A percentile compares a stretch with the other conserved stretches of the same genome.
Evolutionary conservation across 768 basidiomycete genomes (phyloP).

Genomic region (Hygrophoropsis aurantiaca): DNA sequence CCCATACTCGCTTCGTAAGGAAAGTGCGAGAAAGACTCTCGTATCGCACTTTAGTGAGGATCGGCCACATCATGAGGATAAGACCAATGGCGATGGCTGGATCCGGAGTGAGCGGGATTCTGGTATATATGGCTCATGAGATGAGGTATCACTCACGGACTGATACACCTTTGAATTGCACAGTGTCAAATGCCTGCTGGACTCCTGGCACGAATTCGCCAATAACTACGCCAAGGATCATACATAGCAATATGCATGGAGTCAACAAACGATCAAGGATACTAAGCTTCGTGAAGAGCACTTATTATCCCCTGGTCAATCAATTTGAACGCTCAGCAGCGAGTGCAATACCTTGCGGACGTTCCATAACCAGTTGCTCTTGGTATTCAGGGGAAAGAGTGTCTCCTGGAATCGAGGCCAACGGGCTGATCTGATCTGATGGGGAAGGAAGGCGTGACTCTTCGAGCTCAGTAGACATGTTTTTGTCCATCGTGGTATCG

Average conservation of each 20-base stretch:
- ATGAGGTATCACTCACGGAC: conserved; percentile 54
- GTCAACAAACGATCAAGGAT: conserved; percentile 63
- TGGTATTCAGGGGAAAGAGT: too few species aligned
- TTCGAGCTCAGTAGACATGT: too few species aligned
- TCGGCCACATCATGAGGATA: conserved; percentile 88
- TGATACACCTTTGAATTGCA: conserved; percentile 68
- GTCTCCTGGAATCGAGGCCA: too few species aligned
- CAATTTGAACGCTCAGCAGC: too few species aligned
- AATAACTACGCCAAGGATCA: conserved; percentile 76
- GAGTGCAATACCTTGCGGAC: too few species aligned
- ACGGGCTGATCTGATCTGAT: too few species aligned
- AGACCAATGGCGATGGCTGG: conserved; percentile 80
- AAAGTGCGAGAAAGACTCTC: conserved; percentile 64
- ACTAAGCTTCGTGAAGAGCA: conserved; percentile 41
- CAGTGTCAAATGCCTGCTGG: conserved; percentile 60
- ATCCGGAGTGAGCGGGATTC: not conserved
- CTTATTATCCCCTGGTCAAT: conserved; percentile 14
- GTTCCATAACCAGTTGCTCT: too few species aligned
- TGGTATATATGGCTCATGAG: not conserved
- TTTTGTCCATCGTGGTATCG: too few species aligned
- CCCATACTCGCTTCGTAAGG: conserved; percentile 52
- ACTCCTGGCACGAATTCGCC: conserved; percentile 65
- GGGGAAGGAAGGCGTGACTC: too few species aligned
- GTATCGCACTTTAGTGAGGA: conserved; percentile 75
- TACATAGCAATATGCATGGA: conserved; percentile 63